A percentile compares a stretch with the other conserved stretches of the same genome.
Conservation (phyloP, 345 rosid genomes). For the Populus deltoides region DNA sequence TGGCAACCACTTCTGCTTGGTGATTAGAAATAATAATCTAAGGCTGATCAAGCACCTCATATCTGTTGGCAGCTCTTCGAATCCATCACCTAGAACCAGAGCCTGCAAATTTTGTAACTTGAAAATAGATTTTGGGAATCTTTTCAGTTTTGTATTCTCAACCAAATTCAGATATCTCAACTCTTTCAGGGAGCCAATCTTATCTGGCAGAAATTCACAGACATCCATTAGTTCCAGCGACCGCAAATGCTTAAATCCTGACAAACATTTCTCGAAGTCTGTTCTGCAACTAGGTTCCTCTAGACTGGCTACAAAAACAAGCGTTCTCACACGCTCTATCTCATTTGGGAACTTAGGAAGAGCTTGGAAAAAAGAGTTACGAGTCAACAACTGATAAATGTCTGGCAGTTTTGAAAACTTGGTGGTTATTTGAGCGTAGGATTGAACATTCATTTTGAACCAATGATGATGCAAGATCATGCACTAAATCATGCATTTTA, state of each 20-base stretch:
- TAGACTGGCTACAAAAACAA: slow-evolving; percentile 4
- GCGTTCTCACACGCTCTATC: slow-evolving; percentile 9
- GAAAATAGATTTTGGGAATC: neutral
- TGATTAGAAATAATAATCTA: neutral
- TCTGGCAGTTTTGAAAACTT: slow-evolving; percentile 4
- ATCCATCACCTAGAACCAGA: neutral
- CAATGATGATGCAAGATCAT: slow-evolving; percentile 26
- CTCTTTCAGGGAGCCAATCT: slow-evolving; percentile 8
- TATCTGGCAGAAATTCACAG: neutral
- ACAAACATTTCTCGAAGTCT: neutral
- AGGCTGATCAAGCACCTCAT: neutral
- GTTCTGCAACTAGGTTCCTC: slow-evolving; percentile 13
- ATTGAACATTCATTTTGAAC: slow-evolving; percentile 10
- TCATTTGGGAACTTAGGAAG: neutral
- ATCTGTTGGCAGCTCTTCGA: neutral
- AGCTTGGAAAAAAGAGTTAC: neutral
- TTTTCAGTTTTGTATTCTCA: neutral
- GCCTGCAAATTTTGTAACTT: slow-evolving; percentile 6
- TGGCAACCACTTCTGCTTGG: neutral
- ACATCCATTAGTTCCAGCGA: neutral
- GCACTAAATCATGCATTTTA: slow-evolving; percentile 36
- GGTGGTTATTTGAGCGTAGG: neutral
- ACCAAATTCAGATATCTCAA: slow-evolving; percentile 8
- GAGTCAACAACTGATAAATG: slow-evolving; percentile 9
- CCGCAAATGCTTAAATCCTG: neutral